A percentile compares a stretch with the other conserved stretches of the same genome.
Evolutionary conservation across 257 asterid genomes (phyloP).

Genomic region (Solanum pennellii): DNA sequence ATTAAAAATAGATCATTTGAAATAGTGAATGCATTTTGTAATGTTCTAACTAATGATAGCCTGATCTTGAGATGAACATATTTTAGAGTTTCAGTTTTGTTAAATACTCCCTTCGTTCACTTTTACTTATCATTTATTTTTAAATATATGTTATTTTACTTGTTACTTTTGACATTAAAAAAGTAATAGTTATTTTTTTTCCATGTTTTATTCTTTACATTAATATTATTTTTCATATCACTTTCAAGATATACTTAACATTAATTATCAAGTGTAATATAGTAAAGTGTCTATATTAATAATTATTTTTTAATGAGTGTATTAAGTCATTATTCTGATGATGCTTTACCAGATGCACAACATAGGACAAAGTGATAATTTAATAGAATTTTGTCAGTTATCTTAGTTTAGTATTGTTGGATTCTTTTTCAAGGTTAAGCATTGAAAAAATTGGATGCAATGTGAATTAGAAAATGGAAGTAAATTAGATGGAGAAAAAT

Average conservation of each 20-base stretch:
- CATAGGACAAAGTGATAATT: background rate
- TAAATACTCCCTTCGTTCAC: accelerated
- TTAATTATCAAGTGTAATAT: too few species aligned
- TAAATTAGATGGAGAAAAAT: background rate
- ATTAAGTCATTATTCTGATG: background rate
- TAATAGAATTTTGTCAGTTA: background rate
- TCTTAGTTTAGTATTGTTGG: background rate
- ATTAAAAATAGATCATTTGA: too few species aligned
- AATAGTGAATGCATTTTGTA: background rate
- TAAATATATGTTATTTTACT: too few species aligned
- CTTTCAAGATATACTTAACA: background rate
- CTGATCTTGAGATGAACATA: background rate
- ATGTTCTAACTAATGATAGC: background rate
- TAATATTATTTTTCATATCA: too few species aligned
- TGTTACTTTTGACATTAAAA: too few species aligned
- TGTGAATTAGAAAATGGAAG: background rate
- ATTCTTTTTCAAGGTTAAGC: background rate
- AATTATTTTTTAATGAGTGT: too few species aligned
- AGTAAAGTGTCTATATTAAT: too few species aligned
- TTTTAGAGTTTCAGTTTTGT: background rate
- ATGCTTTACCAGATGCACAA: background rate
- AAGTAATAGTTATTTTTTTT: too few species aligned
- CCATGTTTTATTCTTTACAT: accelerated
- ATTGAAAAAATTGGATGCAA: background rate
- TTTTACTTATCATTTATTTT: too few species aligned